phyloP scores from a whole-genome alignment of 306 rosid genomes.

The Crotalaria pallida region DNA sequence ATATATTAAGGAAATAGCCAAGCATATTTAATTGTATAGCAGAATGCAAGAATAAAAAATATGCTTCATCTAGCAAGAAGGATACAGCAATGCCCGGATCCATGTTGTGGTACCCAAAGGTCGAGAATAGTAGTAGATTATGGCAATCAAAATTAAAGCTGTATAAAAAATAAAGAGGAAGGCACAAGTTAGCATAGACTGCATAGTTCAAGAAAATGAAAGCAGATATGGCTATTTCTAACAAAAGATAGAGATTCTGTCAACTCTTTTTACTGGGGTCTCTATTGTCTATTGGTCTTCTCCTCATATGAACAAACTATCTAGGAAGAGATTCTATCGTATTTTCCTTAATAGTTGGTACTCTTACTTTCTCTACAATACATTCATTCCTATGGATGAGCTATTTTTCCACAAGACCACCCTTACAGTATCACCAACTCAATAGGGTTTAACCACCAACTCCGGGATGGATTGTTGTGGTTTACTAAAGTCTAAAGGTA shows the following conservation, averaged over 20 bases:
- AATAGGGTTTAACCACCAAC: too few relatives aligned
- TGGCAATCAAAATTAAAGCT: conserved; percentile 73
- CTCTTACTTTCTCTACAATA: background rate
- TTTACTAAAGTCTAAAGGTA: background rate
- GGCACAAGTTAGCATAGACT: conserved; percentile 31
- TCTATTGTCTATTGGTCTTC: background rate
- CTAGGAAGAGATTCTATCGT: background rate
- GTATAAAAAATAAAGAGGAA: conserved; percentile 34
- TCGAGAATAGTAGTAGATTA: conserved; percentile 86
- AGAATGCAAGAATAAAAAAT: conserved; percentile 20
- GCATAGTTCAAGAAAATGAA: background rate
- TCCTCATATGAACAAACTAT: background rate
- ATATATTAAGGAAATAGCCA: conserved; percentile 50
- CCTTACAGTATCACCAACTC: too few relatives aligned
- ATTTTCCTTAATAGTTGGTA: background rate
- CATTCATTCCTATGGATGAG: background rate
- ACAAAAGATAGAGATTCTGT: background rate
- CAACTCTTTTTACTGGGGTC: background rate
- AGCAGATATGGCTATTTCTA: conserved; percentile 12
- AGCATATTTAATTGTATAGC: conserved; percentile 9
- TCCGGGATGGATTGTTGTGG: too few relatives aligned
- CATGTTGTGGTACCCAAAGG: conserved; percentile 64
- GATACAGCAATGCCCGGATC: conserved; percentile 87
- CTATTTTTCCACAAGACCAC: too few relatives aligned
- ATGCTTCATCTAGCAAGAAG: conserved; percentile 32